Evolutionary conservation across 305 asterid species (phyloP), one percentile per base, ranked within the genome.

Genomic region (Fraxinus angustifolia): DNA sequence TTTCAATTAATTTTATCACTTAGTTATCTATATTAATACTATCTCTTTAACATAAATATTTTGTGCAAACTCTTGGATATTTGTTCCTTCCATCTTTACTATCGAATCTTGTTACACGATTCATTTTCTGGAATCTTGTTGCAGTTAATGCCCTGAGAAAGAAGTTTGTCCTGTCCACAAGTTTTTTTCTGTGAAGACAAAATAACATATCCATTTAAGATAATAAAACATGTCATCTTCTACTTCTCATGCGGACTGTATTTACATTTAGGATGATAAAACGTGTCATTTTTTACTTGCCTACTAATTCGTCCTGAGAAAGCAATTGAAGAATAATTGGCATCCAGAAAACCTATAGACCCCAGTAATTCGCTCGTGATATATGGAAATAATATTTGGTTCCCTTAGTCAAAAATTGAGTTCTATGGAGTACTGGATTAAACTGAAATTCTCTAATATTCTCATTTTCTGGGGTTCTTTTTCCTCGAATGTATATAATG

Each of bases 371-470:
- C 19, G 72, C 72, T 11, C 7, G n/a, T 62, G 72, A 62, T 62
- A 62, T 8, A 62, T 23, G 11, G 31, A 26, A 62, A 21, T 26
- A 62, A 62, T 62, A 62, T 21, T 23, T 23, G 16, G 72, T 23
- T 26, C 72, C 72, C 34, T 62, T 8, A 0, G 33, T 26, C 6
- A 62, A 26, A 62, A 62, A 23, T 21, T 23, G 72, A 62, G 72
- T 62, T 62, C 12, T 23, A 8, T 45, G 33, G n/a, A 23, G 33
- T 23, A 62, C 16, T 28, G 21, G 36, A 78, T 40, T 19, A 21
- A 79, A 19, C 42, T 75, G 81, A 78, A 45, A 62, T 71, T 73
- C 70, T n/a, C n/a, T n/a, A n/a, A n/a, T n/a, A n/a, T n/a, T 76
- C 35, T 75, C 76, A 3, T 30, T 5, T 70, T 2, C 3, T 31